These are phyloP conservation scores for Citrus glauca DNA, from an alignment of 345 rosid genomes.

Conservation along the genomic window DNA sequence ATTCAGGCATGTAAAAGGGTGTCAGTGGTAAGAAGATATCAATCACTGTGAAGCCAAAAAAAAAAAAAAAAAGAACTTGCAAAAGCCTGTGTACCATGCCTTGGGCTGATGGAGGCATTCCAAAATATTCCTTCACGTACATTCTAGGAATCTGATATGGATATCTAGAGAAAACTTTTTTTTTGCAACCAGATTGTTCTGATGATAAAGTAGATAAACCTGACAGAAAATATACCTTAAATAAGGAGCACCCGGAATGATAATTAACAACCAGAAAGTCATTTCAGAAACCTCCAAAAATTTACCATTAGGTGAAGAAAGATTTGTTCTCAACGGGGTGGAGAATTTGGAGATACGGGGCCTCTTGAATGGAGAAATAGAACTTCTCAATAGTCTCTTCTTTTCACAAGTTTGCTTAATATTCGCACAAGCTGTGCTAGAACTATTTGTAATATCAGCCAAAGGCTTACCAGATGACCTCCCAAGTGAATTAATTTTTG, in stretches of 20 bases:
- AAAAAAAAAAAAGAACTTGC: background rate
- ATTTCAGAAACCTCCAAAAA: slow-evolving; percentile 13
- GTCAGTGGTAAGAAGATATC: slow-evolving; percentile 13
- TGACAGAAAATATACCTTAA: slow-evolving; percentile 28
- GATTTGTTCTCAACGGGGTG: slow-evolving; percentile 52
- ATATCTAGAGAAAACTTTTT: slow-evolving; percentile 52
- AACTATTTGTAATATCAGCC: slow-evolving; percentile 62
- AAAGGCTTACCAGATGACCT: slow-evolving; percentile 45
- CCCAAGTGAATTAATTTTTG: slow-evolving; percentile 26
- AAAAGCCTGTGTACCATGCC: slow-evolving; percentile 40
- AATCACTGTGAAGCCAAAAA: slow-evolving; percentile 5
- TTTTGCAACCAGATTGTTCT: slow-evolving; percentile 37
- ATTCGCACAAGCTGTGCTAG: slow-evolving; percentile 23
- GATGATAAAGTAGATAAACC: slow-evolving; percentile 53
- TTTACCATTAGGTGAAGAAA: slow-evolving; percentile 50
- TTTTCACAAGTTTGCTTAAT: slow-evolving; percentile 36
- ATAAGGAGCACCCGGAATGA: slow-evolving; percentile 8
- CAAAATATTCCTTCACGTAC: slow-evolving; percentile 68
- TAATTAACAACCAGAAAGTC: slow-evolving; percentile 11
- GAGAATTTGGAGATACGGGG: slow-evolving; percentile 67
- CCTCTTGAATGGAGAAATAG: slow-evolving; percentile 69
- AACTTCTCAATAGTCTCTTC: slow-evolving; percentile 49
- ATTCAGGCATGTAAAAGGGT: slow-evolving; percentile 14
- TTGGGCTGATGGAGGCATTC: slow-evolving; percentile 41
- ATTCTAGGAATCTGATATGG: slow-evolving; percentile 54